A percentile compares a stretch with the other conserved stretches of the same genome.
phyloP scores from a whole-genome alignment of 2,329 filamentous ascomycete species.

The Claviceps monticola region DNA sequence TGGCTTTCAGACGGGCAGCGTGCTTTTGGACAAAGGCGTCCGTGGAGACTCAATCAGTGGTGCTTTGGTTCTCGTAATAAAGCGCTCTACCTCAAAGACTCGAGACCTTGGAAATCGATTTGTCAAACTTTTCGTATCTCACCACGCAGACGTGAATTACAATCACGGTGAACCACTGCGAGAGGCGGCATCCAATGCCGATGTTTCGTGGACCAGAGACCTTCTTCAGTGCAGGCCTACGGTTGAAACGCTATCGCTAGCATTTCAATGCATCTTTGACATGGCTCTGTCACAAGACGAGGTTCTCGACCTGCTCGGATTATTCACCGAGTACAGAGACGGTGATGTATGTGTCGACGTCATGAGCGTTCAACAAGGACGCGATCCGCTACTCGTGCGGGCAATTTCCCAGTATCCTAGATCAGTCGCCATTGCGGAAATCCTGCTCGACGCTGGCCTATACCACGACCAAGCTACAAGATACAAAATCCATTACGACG shows the following conservation, averaged over 20 bases:
- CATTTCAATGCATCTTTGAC: slow-evolving; percentile 43
- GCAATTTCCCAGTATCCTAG: slow-evolving; percentile 42
- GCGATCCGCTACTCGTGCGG: slow-evolving; percentile 35
- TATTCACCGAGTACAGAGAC: slow-evolving; percentile 37
- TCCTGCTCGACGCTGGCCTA: slow-evolving; percentile 41
- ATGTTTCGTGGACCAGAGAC: slow-evolving; percentile 32
- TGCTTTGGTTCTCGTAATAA: slow-evolving; percentile 32
- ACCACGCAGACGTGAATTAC: slow-evolving; percentile 34
- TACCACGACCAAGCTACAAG: slow-evolving; percentile 41
- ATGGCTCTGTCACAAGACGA: slow-evolving; percentile 34
- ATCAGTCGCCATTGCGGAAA: slow-evolving; percentile 35
- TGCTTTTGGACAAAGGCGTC: slow-evolving; percentile 36
- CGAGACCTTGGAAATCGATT: slow-evolving; percentile 30
- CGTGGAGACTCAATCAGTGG: slow-evolving; percentile 29
- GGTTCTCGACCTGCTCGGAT: slow-evolving; percentile 32
- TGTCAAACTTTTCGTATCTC: slow-evolving; percentile 23
- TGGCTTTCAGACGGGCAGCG: slow-evolving; percentile 31
- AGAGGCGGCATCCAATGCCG: slow-evolving; percentile 37
- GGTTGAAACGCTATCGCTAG: slow-evolving; percentile 33
- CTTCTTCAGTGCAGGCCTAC: slow-evolving; percentile 37
- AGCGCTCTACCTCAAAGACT: slow-evolving; percentile 24
- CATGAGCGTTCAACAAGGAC: slow-evolving; percentile 28
- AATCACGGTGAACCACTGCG: slow-evolving; percentile 40
- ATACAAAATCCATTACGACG: slow-evolving; percentile 28
- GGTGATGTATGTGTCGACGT: slow-evolving; percentile 36